Conservation (phyloP, 805 yeast genomes). For the Saccharomycopsis sp. region DNA sequence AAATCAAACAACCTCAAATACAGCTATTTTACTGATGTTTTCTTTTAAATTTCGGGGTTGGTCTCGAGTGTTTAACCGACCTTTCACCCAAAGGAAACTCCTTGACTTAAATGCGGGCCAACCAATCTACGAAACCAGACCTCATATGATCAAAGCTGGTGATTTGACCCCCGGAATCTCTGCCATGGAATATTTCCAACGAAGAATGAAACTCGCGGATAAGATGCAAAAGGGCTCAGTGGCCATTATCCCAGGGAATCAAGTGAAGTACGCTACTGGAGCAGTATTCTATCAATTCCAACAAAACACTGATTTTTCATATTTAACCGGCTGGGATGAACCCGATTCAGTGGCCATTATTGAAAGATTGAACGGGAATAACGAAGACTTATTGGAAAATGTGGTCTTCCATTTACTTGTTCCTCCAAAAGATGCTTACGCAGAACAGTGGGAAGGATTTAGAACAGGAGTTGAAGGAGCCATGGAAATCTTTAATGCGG, state of each 20-base stretch:
- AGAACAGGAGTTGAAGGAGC: conserved; percentile 84
- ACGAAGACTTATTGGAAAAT: conserved; percentile 25
- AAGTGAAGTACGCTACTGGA: conserved; percentile 73
- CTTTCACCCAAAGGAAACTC: no score
- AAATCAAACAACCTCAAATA: no score
- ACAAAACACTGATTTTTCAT: conserved; percentile 81
- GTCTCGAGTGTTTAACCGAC: no score
- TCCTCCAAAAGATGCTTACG: conserved; percentile 65
- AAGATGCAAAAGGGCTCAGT: conserved; percentile 51
- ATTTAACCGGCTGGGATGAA: conserved; percentile 87
- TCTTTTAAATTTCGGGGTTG: no score
- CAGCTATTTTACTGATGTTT: no score
- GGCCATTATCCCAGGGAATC: conserved; percentile 66
- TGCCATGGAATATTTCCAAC: conserved; percentile 67
- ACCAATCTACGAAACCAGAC: conserved; percentile 78
- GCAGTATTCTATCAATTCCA: conserved; percentile 88
- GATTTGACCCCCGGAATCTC: conserved; percentile 82
- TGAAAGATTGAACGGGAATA: conserved; percentile 49
- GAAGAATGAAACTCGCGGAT: conserved; percentile 52
- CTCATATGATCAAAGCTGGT: conserved; percentile 62
- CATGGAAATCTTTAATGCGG: conserved; percentile 78
- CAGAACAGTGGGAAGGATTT: conserved; percentile 93
- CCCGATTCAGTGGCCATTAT: conserved; percentile 66
- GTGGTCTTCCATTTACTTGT: conserved; percentile 69
- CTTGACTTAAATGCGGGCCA: conserved; percentile 82